Base-by-base conservation (phyloP, 768 basidiomycete species). In the Trametes villosa region DNA sequence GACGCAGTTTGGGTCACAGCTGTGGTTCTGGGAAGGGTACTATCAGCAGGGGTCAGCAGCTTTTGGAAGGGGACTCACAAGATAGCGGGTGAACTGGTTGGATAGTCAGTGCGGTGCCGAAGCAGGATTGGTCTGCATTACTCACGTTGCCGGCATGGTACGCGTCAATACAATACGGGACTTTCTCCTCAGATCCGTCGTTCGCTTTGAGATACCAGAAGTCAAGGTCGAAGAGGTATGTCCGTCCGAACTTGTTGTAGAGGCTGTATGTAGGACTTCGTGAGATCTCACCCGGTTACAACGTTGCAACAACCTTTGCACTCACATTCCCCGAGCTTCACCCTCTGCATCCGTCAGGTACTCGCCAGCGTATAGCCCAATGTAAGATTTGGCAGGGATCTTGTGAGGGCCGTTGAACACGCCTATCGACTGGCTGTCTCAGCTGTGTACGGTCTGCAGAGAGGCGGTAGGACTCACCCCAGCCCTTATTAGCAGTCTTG, bases 291-390 rank as follows among this genome's bases (percentile, higher is more conserved):
- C 31, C 18, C 5, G 34, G 18, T 9, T 6, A 1, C 17, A 6
- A n/a, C n/a, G n/a, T n/a, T n/a, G n/a, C n/a, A n/a, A n/a, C n/a
- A n/a, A n/a, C n/a, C n/a, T n/a, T n/a, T n/a, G n/a, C n/a, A 76
- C 86, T 69, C 57, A 91, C 88, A 68, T 68, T 62, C 92, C 94
- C 48, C 94, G 83, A 6, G 71, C 67, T 40, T 94, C 86, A 3
- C 82, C 85, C 45, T 87, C 88, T 2, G 72, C 77, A 53, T 92
- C 89, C 0, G 84, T 86, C 20, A 97, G 66, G 11, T 94, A 73
- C 69, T 97, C 94, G 1, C 94, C 94, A 1, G 93, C 78, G 70
- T 97, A 97, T 3, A 94, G 80, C 2, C 94, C 94, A 41, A 97
- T 72, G 68, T 87, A 96, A 0, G 86, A 83, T 3, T 92, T 88